These are phyloP conservation scores for Lasiodiplodia citricola DNA, from an alignment of 2,329 filamentous ascomycete genomes.

Conservation along the genomic window DNA sequence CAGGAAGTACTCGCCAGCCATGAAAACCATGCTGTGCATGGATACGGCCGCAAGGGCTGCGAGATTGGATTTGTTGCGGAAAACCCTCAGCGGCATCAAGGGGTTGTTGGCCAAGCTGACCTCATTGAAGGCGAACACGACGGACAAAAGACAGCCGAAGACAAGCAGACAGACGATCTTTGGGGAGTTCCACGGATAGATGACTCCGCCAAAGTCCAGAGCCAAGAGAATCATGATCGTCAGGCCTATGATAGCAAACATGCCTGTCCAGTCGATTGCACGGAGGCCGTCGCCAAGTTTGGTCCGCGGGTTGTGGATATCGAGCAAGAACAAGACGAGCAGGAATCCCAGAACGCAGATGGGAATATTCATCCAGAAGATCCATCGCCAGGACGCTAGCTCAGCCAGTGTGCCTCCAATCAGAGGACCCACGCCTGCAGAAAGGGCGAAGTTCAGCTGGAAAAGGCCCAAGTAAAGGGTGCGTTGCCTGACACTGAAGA, in stretches of 20 bases:
- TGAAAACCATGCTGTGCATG: slow-evolving; percentile 59
- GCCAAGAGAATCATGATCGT: slow-evolving; percentile 60
- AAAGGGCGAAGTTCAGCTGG: slow-evolving; percentile 62
- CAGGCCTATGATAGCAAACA: slow-evolving; percentile 55
- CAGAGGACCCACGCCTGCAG: slow-evolving; percentile 59
- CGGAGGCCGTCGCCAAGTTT: slow-evolving; percentile 54
- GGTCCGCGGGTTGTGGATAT: slow-evolving; percentile 62
- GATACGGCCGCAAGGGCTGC: slow-evolving; percentile 60
- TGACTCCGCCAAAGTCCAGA: slow-evolving; percentile 60
- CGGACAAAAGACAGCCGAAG: slow-evolving; percentile 55
- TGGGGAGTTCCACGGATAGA: slow-evolving; percentile 59
- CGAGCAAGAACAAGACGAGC: slow-evolving; percentile 58
- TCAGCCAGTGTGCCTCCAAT: slow-evolving; percentile 58
- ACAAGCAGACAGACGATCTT: slow-evolving; percentile 62
- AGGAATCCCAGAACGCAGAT: slow-evolving; percentile 56
- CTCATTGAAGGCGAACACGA: slow-evolving; percentile 66
- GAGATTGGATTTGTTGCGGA: slow-evolving; percentile 62
- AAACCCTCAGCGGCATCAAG: slow-evolving; percentile 69
- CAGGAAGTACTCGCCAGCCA: slow-evolving; percentile 71
- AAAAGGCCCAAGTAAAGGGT: slow-evolving; percentile 58
- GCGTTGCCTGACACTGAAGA: slow-evolving; percentile 57
- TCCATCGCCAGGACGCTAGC: slow-evolving; percentile 57
- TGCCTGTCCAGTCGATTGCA: slow-evolving; percentile 56
- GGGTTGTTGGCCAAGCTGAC: slow-evolving; percentile 65
- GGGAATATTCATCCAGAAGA: slow-evolving; percentile 62